These are phyloP conservation scores for Hemileia vastatrix DNA, from an alignment of 1,284 basidiomycete genomes.

Conservation along the genomic window DNA sequence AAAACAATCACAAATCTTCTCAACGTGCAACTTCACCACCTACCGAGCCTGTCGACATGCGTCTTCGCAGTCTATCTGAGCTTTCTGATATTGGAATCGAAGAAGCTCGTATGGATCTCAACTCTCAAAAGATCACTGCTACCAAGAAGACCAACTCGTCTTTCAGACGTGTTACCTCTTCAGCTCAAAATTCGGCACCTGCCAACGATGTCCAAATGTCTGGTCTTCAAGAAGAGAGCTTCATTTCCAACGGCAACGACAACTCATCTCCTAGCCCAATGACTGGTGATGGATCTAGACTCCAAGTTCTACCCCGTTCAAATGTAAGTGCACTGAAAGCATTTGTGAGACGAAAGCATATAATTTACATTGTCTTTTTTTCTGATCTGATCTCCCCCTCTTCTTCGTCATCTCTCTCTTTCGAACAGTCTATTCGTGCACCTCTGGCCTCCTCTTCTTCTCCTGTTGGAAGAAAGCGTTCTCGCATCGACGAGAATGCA, in stretches of 20 bases:
- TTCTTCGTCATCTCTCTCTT: not conserved
- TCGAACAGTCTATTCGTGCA: not conserved
- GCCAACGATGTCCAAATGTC: no score
- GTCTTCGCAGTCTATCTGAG: not conserved
- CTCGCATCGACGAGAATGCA: not conserved
- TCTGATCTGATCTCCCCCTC: not conserved
- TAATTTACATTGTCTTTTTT: not conserved
- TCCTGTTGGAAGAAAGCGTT: not conserved
- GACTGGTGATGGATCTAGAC: no score
- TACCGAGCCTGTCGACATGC: not conserved
- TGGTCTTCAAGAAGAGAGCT: no score
- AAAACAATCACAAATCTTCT: not conserved
- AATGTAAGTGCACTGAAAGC: no score
- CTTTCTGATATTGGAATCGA: conserved; percentile 1
- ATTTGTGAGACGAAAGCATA: no score
- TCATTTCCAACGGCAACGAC: no score
- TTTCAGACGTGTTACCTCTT: not conserved
- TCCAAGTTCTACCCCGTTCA: no score
- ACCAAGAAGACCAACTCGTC: not conserved
- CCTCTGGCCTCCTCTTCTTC: not conserved
- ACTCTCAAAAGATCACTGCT: not conserved
- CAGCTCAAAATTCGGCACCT: no score
- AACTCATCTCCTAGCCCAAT: no score
- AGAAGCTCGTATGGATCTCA: not conserved
- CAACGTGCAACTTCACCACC: not conserved